phyloP scores from a whole-genome alignment of 305 asterid genomes.

The Euphrasia arctica region DNA sequence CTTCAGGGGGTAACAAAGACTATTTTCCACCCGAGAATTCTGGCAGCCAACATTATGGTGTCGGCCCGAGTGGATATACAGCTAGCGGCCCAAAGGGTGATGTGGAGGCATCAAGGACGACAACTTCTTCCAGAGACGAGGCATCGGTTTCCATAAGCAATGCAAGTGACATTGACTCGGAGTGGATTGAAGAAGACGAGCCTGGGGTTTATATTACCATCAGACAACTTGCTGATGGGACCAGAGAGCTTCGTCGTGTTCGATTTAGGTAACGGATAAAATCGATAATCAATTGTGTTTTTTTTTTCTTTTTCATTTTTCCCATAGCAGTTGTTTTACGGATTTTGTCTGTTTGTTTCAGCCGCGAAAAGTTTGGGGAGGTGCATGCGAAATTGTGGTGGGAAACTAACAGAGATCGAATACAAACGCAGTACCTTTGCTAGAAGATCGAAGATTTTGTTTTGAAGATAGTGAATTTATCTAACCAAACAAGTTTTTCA shows the following conservation, averaged over 20 bases:
- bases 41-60: slow-evolving; percentile 21
- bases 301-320: neutral
- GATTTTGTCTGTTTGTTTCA: slow-evolving; percentile 26
- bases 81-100: slow-evolving; percentile 42
- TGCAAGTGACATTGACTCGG: slow-evolving; percentile 90
- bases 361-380: slow-evolving; percentile 93
- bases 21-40: slow-evolving; percentile 34
- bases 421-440: slow-evolving; percentile 90
- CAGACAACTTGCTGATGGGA: slow-evolving; percentile 89
- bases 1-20: neutral
- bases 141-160: slow-evolving; percentile 89
- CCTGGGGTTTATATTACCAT: slow-evolving; percentile 95
- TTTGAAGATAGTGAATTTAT: neutral
- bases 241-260: slow-evolving; percentile 93
- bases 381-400: slow-evolving; percentile 94
- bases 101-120: slow-evolving; percentile 82
- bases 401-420: slow-evolving; percentile 95
- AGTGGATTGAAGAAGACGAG: slow-evolving; percentile 98
- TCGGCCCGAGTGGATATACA: slow-evolving; percentile 48
- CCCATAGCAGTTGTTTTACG: neutral
- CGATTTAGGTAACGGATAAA: slow-evolving; percentile 70
- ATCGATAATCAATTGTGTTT: neutral
- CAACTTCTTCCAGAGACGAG: slow-evolving; percentile 84
- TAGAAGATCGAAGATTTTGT: slow-evolving; percentile 14
- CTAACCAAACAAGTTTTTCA: slow-evolving; percentile 26